phyloP scores from a whole-genome alignment of 176 grass and related monocot species.

The Alopecurus myosuroides region DNA sequence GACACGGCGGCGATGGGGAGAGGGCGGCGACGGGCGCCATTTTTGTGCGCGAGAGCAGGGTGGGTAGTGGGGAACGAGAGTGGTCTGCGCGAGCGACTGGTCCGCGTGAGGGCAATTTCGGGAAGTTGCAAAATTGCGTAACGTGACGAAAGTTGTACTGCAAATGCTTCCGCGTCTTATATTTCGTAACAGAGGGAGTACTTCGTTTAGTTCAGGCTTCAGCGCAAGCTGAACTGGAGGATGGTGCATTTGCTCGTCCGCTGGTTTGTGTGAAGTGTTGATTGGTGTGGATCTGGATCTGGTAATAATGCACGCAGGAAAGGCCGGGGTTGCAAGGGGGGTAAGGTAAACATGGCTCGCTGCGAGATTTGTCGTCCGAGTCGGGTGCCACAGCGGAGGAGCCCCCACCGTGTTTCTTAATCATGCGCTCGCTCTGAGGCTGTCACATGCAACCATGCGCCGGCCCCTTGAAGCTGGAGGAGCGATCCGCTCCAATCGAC shows the following conservation, averaged over 20 bases:
- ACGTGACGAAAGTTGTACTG: no score
- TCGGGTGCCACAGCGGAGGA: neutral
- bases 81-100: no score
- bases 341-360: no score
- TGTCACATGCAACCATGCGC: constrained; percentile 27
- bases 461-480: constrained; percentile 4
- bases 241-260: neutral
- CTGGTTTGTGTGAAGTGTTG: neutral
- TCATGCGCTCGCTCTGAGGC: neutral
- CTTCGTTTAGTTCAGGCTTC: no score
- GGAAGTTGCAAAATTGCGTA: no score
- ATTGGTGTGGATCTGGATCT: neutral
- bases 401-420: constrained; percentile 22
- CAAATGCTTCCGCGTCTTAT: no score
- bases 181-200: no score
- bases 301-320: neutral
- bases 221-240: neutral
- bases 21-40: no score
- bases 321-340: neutral
- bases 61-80: no score
- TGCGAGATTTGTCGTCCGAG: neutral
- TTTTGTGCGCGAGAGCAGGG: no score
- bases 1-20: no score
- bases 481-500: neutral
- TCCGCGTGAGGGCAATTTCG: no score